These are phyloP conservation scores for Tilletiopsis washingtonensis DNA, from an alignment of 1,284 basidiomycete species.

Conservation along the genomic window DNA sequence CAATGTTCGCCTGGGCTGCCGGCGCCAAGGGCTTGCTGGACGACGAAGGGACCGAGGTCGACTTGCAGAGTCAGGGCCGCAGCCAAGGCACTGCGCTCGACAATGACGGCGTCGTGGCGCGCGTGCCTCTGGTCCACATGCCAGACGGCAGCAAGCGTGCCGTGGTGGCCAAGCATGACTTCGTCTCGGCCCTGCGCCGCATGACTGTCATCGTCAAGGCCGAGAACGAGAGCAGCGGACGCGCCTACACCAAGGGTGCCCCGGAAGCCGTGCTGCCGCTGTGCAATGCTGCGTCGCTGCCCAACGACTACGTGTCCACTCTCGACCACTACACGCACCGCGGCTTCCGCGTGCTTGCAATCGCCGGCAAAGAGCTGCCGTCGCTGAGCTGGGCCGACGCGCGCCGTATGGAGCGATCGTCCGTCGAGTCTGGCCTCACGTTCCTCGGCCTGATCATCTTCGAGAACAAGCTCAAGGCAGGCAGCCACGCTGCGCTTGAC, in stretches of 20 bases:
- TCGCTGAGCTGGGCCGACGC: conserved; percentile 10
- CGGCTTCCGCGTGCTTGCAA: conserved; percentile 21
- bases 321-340: conserved; percentile 14
- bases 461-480: conserved; percentile 20
- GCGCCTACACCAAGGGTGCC: conserved; percentile 19
- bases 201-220: conserved; percentile 21
- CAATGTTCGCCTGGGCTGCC: conserved; percentile 22
- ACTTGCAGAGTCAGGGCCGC: conserved; percentile 4
- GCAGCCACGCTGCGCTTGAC: conserved; percentile 12
- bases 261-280: conserved; percentile 14
- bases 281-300: conserved; percentile 8
- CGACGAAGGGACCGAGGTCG: conserved; percentile 11
- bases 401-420: neutral
- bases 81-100: conserved; percentile 3
- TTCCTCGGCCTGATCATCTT: conserved; percentile 24
- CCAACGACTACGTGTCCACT: conserved; percentile 12
- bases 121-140: conserved; percentile 15
- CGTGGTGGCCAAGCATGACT: conserved; percentile 15
- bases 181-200: conserved; percentile 15
- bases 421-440: conserved; percentile 12
- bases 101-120: conserved; percentile 11
- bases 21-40: conserved; percentile 11
- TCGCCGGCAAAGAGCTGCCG: conserved; percentile 14
- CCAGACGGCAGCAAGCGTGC: conserved; percentile 4
- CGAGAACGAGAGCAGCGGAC: neutral